Percentiles rank a stretch among this genome's conserved stretches.
These are phyloP conservation scores for Aspergillus egyptiacus DNA, from an alignment of 495 filamentous ascomycete genomes.

Conservation along the genomic window DNA sequence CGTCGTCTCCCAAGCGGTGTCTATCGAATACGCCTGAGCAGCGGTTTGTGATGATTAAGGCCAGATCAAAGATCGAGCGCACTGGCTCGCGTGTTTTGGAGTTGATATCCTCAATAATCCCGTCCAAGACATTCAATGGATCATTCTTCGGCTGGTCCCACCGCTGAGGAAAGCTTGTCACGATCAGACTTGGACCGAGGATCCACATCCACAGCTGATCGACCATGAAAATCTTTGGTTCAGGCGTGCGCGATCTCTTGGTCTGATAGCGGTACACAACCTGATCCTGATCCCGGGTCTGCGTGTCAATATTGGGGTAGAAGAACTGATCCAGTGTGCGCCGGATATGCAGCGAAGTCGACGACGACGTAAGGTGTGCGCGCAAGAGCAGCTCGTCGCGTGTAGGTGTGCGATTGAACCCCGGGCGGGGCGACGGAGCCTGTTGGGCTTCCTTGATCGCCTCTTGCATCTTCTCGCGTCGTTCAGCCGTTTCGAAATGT, in stretches of 20 bases:
- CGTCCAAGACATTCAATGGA: conserved; percentile 56
- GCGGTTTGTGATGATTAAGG: conserved; percentile 56
- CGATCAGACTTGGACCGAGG: conserved; percentile 56
- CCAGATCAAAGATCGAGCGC: conserved; percentile 58
- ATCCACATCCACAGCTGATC: conserved; percentile 72
- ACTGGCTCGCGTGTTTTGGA: conserved; percentile 61
- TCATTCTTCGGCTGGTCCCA: conserved; percentile 69
- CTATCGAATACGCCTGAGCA: conserved; percentile 63
- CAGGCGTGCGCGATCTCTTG: conserved; percentile 30
- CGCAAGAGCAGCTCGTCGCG: conserved; percentile 60
- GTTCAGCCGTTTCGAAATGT: conserved; percentile 57
- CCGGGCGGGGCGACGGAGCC: conserved; percentile 19
- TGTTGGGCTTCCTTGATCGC: conserved; percentile 48
- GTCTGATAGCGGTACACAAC: conserved; percentile 63
- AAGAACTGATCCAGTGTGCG: conserved; percentile 67
- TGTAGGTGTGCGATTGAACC: conserved; percentile 27
- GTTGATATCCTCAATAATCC: conserved; percentile 63
- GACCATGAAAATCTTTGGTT: conserved; percentile 69
- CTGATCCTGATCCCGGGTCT: conserved; percentile 60
- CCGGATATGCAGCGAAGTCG: conserved; percentile 57
- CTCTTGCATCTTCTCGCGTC: conserved; percentile 53
- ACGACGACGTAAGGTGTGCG: conserved; percentile 50
- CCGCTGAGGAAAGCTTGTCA: conserved; percentile 63
- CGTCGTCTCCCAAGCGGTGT: conserved; percentile 54
- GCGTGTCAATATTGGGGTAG: conserved; percentile 65